A percentile compares a stretch with the other conserved stretches of the same genome.
Conservation (phyloP, 1,139 yeast genomes). For the Protomyces lactucae-debilis region DNA sequence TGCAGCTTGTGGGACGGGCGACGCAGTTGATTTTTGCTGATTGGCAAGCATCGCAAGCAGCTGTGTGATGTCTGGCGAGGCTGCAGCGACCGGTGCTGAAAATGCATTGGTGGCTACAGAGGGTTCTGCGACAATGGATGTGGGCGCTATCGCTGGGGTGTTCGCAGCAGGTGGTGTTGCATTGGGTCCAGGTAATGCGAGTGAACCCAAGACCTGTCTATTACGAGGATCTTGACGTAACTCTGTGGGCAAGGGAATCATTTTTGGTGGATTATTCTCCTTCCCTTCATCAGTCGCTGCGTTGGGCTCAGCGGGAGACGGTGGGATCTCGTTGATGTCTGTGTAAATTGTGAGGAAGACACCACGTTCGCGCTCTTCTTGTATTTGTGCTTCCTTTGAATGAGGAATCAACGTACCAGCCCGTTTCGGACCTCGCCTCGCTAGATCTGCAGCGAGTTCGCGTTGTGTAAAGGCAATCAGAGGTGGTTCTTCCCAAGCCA, state of each 20-base stretch:
- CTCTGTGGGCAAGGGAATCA: constrained; percentile 23
- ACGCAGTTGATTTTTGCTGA: not conserved
- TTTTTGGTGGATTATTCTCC: not conserved
- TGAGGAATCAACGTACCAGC: constrained; percentile 6
- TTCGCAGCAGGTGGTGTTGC: not conserved
- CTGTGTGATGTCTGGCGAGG: not conserved
- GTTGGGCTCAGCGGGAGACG: constrained; percentile 14
- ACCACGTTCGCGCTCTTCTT: not conserved
- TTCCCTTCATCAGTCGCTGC: not conserved
- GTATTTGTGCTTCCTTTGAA: not conserved
- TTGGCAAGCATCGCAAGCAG: not conserved
- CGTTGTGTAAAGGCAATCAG: constrained; percentile 1
- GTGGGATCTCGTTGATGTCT: constrained; percentile 4
- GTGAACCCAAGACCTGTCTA: constrained; percentile 2
- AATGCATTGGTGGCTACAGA: not conserved
- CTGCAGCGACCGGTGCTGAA: not conserved
- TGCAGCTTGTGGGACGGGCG: not conserved
- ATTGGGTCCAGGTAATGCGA: not conserved
- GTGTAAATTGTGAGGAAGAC: not conserved
- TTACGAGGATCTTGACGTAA: constrained; percentile 14
- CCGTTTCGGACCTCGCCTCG: constrained; percentile 11
- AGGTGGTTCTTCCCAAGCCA: constrained; percentile 28
- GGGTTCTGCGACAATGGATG: not conserved
- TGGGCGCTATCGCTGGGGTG: not conserved
- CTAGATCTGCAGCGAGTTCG: not conserved